These are phyloP conservation scores for Aurifilum marmelostoma DNA, from an alignment of 2,329 filamentous ascomycete species.

Conservation along the genomic window DNA sequence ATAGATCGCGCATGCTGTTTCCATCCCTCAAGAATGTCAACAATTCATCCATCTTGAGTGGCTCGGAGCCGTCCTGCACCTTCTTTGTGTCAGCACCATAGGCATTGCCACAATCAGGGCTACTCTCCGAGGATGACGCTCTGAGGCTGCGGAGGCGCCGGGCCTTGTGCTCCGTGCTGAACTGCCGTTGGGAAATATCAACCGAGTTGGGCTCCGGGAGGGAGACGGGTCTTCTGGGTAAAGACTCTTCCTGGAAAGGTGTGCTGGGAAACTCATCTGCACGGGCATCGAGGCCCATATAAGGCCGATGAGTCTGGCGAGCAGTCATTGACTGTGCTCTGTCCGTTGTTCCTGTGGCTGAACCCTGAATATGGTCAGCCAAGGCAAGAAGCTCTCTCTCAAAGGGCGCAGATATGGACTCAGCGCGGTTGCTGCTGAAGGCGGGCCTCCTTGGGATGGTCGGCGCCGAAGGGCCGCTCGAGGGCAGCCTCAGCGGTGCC, in stretches of 20 bases:
- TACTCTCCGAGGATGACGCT: neutral
- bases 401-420: neutral
- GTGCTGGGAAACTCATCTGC: neutral
- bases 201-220: neutral
- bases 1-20: constrained; percentile 6
- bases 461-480: neutral
- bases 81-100: neutral
- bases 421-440: neutral
- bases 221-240: neutral
- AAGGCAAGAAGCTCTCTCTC: neutral
- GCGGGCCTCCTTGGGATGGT: neutral
- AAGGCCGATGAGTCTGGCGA: neutral
- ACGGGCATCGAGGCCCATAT: neutral
- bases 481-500: neutral
- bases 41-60: constrained; percentile 5
- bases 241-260: neutral
- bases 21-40: neutral
- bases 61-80: neutral
- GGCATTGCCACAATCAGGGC: neutral
- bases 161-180: constrained; percentile 3
- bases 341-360: too few species aligned
- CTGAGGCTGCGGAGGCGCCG: neutral
- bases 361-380: neutral
- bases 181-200: neutral
- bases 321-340: neutral